phyloP scores from a whole-genome alignment of 257 asterid genomes.

The Schizonepeta tenuifolia region DNA sequence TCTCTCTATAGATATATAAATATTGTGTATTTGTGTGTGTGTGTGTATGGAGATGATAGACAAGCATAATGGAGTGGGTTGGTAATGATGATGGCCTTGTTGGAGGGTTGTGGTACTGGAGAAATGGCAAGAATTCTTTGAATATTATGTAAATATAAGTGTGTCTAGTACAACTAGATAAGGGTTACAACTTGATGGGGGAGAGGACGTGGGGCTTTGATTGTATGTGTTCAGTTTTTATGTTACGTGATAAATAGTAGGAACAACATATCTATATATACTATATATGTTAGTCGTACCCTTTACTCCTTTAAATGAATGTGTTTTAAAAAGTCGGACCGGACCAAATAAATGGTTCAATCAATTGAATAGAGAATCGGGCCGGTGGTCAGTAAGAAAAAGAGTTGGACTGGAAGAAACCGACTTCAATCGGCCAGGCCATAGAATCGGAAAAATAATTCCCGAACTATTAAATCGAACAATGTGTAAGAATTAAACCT shows the following conservation, averaged over 20 bases:
- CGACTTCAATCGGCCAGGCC: no score
- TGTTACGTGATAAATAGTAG: neutral
- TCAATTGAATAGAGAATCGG: no score
- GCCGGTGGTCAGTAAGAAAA: no score
- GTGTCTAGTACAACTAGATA: conserved; percentile 8
- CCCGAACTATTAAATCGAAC: no score
- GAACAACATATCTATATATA: no score
- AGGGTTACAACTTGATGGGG: conserved; percentile 38
- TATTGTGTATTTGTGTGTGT: neutral
- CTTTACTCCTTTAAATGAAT: no score
- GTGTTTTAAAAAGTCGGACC: no score
- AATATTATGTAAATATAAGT: neutral
- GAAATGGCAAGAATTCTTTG: conserved; percentile 30
- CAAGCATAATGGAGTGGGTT: conserved; percentile 51
- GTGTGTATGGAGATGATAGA: conserved; percentile 24
- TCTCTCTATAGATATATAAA: neutral
- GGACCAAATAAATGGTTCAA: no score
- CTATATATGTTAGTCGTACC: no score
- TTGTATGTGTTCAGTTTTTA: neutral
- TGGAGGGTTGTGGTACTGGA: conserved; percentile 41
- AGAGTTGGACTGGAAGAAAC: no score
- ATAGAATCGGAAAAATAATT: no score
- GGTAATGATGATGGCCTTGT: conserved; percentile 47
- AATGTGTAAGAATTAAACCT: no score
- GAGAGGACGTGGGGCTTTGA: neutral